Percentiles rank a stretch among this genome's conserved stretches.
These are phyloP conservation scores for Daldinia loculata DNA, from an alignment of 495 filamentous ascomycete species.

Conservation along the genomic window DNA sequence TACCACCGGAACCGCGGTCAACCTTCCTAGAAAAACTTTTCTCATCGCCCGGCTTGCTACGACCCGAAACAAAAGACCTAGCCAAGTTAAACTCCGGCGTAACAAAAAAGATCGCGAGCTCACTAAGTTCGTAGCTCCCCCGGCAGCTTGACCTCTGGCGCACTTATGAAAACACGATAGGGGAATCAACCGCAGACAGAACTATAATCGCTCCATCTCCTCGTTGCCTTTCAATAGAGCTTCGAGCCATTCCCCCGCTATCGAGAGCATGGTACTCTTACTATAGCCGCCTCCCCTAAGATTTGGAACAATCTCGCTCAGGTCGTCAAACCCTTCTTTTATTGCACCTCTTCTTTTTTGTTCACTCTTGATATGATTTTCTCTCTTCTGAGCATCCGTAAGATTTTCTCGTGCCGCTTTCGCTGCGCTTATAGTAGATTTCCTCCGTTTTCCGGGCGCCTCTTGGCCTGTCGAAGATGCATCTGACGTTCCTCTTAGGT, in stretches of 20 bases:
- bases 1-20: constrained; percentile 14
- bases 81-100: constrained; percentile 37
- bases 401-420: constrained; percentile 77
- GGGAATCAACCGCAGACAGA: constrained; percentile 41
- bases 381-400: constrained; percentile 82
- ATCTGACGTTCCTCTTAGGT: constrained; percentile 36
- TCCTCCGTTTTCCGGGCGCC: constrained; percentile 40
- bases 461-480: constrained; percentile 43
- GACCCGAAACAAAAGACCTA: constrained; percentile 22
- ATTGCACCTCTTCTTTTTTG: constrained; percentile 84
- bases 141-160: not conserved
- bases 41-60: constrained; percentile 26
- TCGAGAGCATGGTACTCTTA: constrained; percentile 78
- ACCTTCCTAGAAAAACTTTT: constrained; percentile 18
- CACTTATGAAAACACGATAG: not conserved
- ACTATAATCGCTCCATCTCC: constrained; percentile 52
- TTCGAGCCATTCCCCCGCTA: constrained; percentile 78
- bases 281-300: constrained; percentile 74
- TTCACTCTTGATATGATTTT: constrained; percentile 89
- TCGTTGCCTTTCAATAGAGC: constrained; percentile 74
- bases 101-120: constrained; percentile 27
- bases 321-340: constrained; percentile 76
- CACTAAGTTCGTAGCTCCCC: not conserved
- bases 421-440: constrained; percentile 33
- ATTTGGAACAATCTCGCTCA: constrained; percentile 75